Percentiles rank a stretch among this genome's conserved stretches.
Evolutionary conservation across 2,329 filamentous ascomycete species (phyloP).

Genomic region (Pseudogymnoascus pannorum): DNA sequence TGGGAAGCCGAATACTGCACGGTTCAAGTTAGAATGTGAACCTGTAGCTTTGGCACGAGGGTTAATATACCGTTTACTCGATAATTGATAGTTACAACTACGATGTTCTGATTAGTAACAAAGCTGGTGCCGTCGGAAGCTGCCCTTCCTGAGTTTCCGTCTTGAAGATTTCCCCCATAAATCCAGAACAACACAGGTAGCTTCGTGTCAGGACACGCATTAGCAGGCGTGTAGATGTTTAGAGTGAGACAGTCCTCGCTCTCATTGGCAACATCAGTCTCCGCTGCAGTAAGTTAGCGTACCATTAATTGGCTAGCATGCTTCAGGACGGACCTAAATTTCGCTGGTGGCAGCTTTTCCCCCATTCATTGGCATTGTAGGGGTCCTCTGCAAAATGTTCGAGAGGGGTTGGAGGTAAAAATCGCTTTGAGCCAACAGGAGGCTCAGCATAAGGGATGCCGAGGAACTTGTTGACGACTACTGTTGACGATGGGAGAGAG

Average conservation of each 20-base stretch:
- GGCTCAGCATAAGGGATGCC: constrained; percentile 10
- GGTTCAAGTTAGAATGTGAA: neutral
- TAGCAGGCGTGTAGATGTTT: constrained; percentile 9
- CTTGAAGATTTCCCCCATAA: constrained; percentile 11
- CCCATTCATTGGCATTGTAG: neutral
- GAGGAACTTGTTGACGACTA: constrained; percentile 12
- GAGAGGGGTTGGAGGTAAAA: constrained; percentile 11
- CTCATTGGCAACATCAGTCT: neutral
- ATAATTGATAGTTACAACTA: constrained; percentile 19
- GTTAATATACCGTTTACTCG: constrained; percentile 10
- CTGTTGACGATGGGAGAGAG: constrained; percentile 8
- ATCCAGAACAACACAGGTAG: constrained; percentile 12
- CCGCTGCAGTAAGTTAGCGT: neutral
- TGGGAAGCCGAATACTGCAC: constrained; percentile 41
- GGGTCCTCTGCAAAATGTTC: neutral
- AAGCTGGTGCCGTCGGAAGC: constrained; percentile 17
- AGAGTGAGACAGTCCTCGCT: constrained; percentile 13
- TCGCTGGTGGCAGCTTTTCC: neutral
- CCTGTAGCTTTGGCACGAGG: neutral
- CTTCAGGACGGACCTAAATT: neutral
- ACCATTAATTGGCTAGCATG: neutral
- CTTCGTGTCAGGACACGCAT: neutral
- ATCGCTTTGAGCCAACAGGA: constrained; percentile 3
- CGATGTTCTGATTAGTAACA: constrained; percentile 15
- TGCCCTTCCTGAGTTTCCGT: constrained; percentile 10